Evolutionary conservation across 768 basidiomycete species (phyloP), one percentile per base, ranked within the genome.

Genomic region (Ramaria rubella): DNA sequence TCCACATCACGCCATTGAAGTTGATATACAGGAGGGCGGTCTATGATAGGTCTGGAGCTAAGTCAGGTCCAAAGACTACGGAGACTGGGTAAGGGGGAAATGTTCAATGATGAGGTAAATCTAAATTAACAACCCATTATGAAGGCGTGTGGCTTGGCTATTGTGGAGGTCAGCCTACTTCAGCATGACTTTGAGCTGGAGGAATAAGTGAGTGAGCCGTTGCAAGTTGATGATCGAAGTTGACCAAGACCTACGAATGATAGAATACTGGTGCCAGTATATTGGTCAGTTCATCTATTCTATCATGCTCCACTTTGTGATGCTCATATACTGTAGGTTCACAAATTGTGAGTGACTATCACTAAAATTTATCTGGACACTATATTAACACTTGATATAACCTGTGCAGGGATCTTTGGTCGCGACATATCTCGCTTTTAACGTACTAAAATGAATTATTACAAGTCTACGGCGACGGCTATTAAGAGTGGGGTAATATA

Each of bases 151-250:
- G 36, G 87, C 87, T 11, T 90, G 87, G 87, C 72, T 90, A 30
- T 73, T 90, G 48, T 90, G 87, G 87, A 76, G 87, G 52, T 85
- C 83, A 17, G 87, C 88, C 1, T 90, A 91, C 70, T 87, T 88
- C 67, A 86, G 85, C 5, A 81, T 81, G 80, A 86, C 86, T 4
- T 67, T 90, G 52, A 87, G 85, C 64, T 58, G 78, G 60, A 74
- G 86, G 67, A 89, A 89, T 69, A 86, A 82, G 82, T 83, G 60
- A 63, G 77, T 75, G 50, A 7, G 21, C 45, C 46, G 8, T 30
- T 17, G 21, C 19, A 31, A 17, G 19, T 38, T 55, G 14, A 53
- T 17, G 31, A 33, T 30, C 52, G 38, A 40, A 31, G 23, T 58
- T 46, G 60, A 58, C 54, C 43, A 40, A 31, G 29, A 26, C 57